A percentile compares a stretch with the other conserved stretches of the same genome.
Evolutionary conservation across 768 basidiomycete species (phyloP).

Genomic region (Dendrothele bispora): DNA sequence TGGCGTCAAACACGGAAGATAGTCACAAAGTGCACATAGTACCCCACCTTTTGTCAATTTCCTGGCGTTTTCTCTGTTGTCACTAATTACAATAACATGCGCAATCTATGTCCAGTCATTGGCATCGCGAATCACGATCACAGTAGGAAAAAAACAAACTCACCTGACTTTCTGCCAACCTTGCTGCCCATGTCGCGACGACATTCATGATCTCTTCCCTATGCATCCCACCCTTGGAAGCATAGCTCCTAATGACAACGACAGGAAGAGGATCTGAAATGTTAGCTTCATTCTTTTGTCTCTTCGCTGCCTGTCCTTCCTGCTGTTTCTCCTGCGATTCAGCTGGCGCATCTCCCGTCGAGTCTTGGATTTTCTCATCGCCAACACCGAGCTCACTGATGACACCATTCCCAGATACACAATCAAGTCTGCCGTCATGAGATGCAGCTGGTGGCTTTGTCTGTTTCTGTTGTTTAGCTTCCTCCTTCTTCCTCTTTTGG

Average conservation of each 20-base stretch:
- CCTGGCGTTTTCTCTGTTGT: constrained; percentile 87
- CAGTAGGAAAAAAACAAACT: constrained; percentile 7
- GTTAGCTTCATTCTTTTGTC: constrained; percentile 52
- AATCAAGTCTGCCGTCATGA: constrained; percentile 88
- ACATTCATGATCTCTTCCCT: constrained; percentile 74
- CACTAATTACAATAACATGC: constrained; percentile 88
- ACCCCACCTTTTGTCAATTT: constrained; percentile 72
- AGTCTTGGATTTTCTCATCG: constrained; percentile 54
- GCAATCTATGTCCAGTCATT: constrained; percentile 58
- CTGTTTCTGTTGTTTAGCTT: constrained; percentile 40
- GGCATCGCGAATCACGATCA: not conserved
- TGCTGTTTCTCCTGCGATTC: constrained; percentile 18
- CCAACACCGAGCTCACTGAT: constrained; percentile 87
- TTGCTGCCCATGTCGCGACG: constrained; percentile 83
- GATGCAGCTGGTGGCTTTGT: constrained; percentile 62
- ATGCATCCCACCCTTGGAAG: constrained; percentile 48
- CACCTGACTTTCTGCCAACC: constrained; percentile 79
- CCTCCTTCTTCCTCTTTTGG: constrained; percentile 32
- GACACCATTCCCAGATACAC: constrained; percentile 80
- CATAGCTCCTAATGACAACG: constrained; percentile 83
- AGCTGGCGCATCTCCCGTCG: constrained; percentile 13
- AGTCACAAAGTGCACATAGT: too few relatives aligned
- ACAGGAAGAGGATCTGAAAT: too few relatives aligned
- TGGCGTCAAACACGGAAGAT: not conserved
- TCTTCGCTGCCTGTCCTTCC: constrained; percentile 39